Evolutionary conservation across 306 rosid genomes (phyloP), one percentile per base, ranked within the genome.

Genomic region (Astragalus glycyphyllos): DNA sequence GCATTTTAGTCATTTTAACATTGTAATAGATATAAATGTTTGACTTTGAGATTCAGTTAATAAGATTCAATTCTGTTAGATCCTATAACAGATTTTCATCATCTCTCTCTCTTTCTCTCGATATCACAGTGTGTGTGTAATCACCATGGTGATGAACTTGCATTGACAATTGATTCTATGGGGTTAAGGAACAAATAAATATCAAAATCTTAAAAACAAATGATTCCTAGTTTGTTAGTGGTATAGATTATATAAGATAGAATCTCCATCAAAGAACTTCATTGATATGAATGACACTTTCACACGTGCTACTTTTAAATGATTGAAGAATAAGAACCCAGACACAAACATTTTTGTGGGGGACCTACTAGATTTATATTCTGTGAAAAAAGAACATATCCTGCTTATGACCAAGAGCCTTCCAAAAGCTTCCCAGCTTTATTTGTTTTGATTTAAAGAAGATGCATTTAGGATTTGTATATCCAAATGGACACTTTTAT

Each of bases 291-390:
- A 31, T 66, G 65, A 61, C 65, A 67, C 72, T 67, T 67, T 20
- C 58, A 59, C 15, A 20, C 41, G 59, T 65, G 77, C 74, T 41
- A 13, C 77, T 31, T 81, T 74, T 76, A 57, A 57, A 84, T 79
- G 84, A 81, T 74, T 78, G 54, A 71, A 81, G 86, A 79, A 81
- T 78, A 68, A 75, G 86, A 79, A 72, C 71, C 77, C 6, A 81
- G 32, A 57, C 40, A 48, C 23, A 65, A 61, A 67, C 54, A 59
- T 67, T 60, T 58, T 44, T 59, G 69, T 42, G 10, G 71, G 74
- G 58, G 34, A 0, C 81, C 41, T 41, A 5, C 40, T 41, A 3
- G 85, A 77, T 77, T 81, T 79, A 77, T 42, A 77, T 81, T 53
- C 84, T 72, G 69, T 54, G 34, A 12, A 11, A 55, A 83, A 2